A percentile compares a stretch with the other conserved stretches of the same genome.
Conservation (phyloP, 108 stramenopile species). For the Asterionellopsis glacialis region DNA sequence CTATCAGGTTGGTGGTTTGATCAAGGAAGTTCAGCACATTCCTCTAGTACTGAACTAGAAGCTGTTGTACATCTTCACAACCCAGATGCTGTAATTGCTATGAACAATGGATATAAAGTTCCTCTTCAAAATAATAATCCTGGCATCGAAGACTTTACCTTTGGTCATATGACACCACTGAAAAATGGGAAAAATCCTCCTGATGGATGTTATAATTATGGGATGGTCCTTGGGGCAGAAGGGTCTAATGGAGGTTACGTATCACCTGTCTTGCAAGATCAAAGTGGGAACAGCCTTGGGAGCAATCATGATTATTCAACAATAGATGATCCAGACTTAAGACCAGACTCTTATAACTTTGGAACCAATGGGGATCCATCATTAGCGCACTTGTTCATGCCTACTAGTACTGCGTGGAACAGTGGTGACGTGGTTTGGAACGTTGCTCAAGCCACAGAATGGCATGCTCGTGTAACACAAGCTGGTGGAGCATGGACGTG, state of each 20-base stretch:
- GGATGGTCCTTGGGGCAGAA: neutral
- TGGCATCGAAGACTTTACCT: neutral
- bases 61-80: neutral
- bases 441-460: neutral
- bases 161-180: neutral
- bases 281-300: too few relatives aligned
- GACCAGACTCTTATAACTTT: too few relatives aligned
- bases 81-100: neutral
- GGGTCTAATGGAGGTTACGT: neutral
- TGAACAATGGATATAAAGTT: neutral
- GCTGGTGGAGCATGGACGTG: conserved; percentile 1
- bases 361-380: neutral
- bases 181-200: neutral
- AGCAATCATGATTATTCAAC: too few relatives aligned
- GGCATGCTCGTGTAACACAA: neutral
- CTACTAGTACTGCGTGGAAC: neutral
- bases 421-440: neutral
- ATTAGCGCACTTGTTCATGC: neutral
- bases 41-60: too few relatives aligned
- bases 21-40: conserved; percentile 2
- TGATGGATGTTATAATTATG: neutral
- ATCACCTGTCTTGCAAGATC: too few relatives aligned
- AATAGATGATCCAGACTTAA: too few relatives aligned
- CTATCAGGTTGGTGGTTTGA: neutral
- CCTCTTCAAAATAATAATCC: neutral